Conservation (phyloP, 2,329 filamentous ascomycete species). For the Zalaria sp. region DNA sequence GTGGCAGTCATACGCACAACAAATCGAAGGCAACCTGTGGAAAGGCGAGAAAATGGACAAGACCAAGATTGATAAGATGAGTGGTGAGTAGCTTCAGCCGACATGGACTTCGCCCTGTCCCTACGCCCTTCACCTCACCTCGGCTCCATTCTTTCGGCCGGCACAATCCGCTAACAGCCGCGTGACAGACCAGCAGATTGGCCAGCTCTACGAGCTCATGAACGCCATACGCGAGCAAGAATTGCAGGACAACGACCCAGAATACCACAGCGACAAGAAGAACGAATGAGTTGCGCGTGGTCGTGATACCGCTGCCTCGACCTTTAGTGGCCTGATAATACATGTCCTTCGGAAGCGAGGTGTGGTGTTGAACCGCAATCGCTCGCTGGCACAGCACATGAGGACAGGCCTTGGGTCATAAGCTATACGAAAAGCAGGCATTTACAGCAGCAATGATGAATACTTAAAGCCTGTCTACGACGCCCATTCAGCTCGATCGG, state of each 20-base stretch:
- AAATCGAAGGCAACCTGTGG: conserved; percentile 80
- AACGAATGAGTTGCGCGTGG: neutral
- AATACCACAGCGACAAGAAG: conserved; percentile 12
- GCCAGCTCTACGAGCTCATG: conserved; percentile 91
- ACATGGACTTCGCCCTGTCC: neutral
- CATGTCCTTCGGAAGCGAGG: too few relatives aligned
- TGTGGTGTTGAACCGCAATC: too few relatives aligned
- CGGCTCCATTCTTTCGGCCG: too few relatives aligned
- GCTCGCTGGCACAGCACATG: too few relatives aligned
- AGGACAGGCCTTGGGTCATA: neutral
- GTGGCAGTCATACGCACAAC: conserved; percentile 92
- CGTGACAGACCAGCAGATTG: conserved; percentile 72
- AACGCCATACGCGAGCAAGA: conserved; percentile 52
- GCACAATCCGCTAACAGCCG: too few relatives aligned
- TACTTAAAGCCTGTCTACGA: too few relatives aligned
- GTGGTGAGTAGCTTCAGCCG: conserved; percentile 45
- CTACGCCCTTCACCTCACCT: too few relatives aligned
- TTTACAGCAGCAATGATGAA: neutral
- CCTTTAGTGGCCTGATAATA: too few relatives aligned
- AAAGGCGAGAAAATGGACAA: conserved; percentile 70
- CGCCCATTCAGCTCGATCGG: too few relatives aligned
- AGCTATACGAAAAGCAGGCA: neutral
- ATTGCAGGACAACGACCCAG: conserved; percentile 31
- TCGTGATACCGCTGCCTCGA: too few relatives aligned
- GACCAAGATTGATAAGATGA: conserved; percentile 83